Conservation (phyloP, 2,329 filamentous ascomycete species). For the Mariannaea elegans region DNA sequence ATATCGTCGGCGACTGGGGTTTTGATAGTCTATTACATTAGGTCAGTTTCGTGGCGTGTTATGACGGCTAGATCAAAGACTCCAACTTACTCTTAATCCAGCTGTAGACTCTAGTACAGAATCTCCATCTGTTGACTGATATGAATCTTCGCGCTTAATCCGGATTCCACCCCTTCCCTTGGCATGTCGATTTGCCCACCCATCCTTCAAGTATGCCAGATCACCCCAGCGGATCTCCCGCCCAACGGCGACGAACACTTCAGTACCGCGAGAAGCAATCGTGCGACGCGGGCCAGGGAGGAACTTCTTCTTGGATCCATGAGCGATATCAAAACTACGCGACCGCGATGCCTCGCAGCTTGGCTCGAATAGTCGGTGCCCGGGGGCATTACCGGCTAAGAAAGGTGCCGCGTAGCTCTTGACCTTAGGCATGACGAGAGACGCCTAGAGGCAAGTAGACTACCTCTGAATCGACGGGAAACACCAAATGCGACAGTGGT, state of each 20-base stretch:
- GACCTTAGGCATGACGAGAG: constrained; percentile 78
- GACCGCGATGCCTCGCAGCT: constrained; percentile 49
- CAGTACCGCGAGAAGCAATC: constrained; percentile 83
- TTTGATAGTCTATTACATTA: constrained; percentile 69
- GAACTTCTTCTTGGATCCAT: constrained; percentile 54
- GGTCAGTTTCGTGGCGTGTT: not conserved
- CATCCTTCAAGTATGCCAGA: constrained; percentile 79
- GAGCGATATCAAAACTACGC: constrained; percentile 50
- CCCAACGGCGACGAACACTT: constrained; percentile 88
- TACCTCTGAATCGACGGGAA: constrained; percentile 12
- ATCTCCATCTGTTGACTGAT: constrained; percentile 47
- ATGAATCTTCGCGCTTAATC: constrained; percentile 60
- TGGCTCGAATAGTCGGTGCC: constrained; percentile 78
- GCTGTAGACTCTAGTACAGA: constrained; percentile 38
- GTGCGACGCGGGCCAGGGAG: constrained; percentile 66
- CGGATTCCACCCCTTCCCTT: constrained; percentile 45
- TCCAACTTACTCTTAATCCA: constrained; percentile 46
- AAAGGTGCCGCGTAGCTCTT: constrained; percentile 87
- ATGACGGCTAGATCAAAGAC: not conserved
- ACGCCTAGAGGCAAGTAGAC: constrained; percentile 24
- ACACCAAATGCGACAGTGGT: not conserved
- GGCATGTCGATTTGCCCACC: constrained; percentile 45
- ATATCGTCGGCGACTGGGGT: constrained; percentile 84
- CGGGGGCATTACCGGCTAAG: constrained; percentile 81
- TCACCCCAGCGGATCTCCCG: constrained; percentile 94